Base-by-base conservation (phyloP, 306 rosid genomes). In the Pachyrhizus erosus region DNA sequence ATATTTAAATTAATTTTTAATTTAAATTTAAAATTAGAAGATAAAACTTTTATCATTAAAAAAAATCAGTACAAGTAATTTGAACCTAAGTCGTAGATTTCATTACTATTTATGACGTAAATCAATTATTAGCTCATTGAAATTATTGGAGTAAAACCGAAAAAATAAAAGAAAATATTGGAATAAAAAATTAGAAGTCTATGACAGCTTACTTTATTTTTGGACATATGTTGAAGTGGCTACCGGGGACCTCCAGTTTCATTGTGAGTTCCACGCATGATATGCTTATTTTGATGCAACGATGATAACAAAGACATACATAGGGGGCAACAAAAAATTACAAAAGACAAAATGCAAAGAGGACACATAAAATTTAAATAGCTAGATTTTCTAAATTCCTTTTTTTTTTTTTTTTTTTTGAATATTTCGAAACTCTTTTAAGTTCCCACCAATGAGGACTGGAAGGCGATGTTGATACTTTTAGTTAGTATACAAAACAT, bases 251-350 rank as follows among this genome's bases (percentile, higher is more conserved):
- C 42, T 37, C 42, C 42, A 37, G 42, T 37, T 37, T 37, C 68
- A 57, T 14, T 39, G 79, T 75, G 69, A 75, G 69, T 57, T 55
- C 79, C 79, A 55, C 79, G 68, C 79, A 55, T 31, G 70, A 62
- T 62, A 31, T 62, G n/a, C 43, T 29, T 12, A 31, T 62, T 62
- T 64, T 65, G 14, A 65, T 65, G 45, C 70, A 68, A 68, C 54
- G 20, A 69, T 54, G 74, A 69, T 40, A 20, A 20, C 31, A 68
- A 10, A 68, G 73, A 39, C 33, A 67, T 18, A 4, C 10, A 39
- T n/a, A n/a, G n/a, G 73, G 45, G 13, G 3, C 26, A 9, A 1
- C 1, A 66, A 10, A 66, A 66, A 17, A 34, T 2, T 4, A 37
- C 29, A 67, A 34, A 10, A 37, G 49, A 67, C 51, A 39, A 61